These are phyloP conservation scores for Adansonia gregorii DNA, from an alignment of 441 rosid genomes.

Conservation along the genomic window DNA sequence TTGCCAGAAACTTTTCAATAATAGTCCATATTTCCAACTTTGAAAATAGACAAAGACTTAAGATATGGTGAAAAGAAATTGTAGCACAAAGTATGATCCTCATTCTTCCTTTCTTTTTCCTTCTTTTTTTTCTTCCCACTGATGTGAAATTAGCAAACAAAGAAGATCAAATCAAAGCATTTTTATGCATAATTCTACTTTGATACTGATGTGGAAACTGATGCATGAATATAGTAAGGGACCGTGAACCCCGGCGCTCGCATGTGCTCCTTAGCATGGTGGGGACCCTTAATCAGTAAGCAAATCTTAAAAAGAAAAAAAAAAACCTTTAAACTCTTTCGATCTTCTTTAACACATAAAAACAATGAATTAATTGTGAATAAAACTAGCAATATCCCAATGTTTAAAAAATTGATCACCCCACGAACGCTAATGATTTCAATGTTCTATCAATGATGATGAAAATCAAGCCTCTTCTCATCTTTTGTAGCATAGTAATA, in stretches of 20 bases:
- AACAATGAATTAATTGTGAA: not conserved
- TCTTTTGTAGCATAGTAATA: no score
- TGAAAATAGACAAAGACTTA: not conserved
- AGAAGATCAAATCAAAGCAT: not conserved
- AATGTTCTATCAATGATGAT: not conserved
- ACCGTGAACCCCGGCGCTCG: conserved; percentile 36
- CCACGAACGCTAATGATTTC: not conserved
- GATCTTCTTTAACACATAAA: not conserved
- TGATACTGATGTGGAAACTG: not conserved
- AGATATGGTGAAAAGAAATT: conserved; percentile 8
- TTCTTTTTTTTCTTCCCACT: not conserved
- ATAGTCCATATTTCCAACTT: not conserved
- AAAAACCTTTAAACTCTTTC: no score
- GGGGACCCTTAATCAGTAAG: conserved; percentile 32
- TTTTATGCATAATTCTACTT: no score
- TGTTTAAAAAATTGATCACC: not conserved
- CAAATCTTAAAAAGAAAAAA: not conserved
- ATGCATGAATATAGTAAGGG: conserved; percentile 14
- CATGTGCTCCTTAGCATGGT: conserved; percentile 59
- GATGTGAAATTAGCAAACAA: conserved; percentile 4
- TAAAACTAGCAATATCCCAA: not conserved
- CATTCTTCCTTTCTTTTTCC: not conserved
- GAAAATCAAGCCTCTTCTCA: not conserved
- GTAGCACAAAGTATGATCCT: not conserved
- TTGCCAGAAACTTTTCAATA: not conserved